A percentile compares a stretch with the other conserved stretches of the same genome.
Conservation (phyloP, 805 yeast species). For the Ogataea glucozyma region DNA sequence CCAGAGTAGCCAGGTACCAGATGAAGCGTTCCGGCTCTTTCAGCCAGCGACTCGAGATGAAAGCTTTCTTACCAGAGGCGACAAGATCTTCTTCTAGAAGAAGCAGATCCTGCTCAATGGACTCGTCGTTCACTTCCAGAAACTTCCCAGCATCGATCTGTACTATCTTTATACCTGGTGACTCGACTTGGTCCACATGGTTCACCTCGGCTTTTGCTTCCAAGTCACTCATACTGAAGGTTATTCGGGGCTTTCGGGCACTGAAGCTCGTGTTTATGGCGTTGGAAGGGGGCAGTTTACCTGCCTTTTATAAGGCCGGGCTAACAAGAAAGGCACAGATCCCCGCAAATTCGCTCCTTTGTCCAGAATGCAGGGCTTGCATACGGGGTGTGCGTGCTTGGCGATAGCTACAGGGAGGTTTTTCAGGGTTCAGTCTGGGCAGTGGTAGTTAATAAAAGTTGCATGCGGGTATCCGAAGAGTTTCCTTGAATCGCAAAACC, state of each 20-base stretch:
- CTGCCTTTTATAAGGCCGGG: too few relatives aligned
- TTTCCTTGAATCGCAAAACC: too few relatives aligned
- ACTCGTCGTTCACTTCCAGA: conserved; percentile 13
- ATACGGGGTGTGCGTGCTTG: too few relatives aligned
- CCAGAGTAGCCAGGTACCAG: conserved; percentile 16
- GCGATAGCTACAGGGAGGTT: too few relatives aligned
- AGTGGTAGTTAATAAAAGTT: too few relatives aligned
- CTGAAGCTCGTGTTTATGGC: too few relatives aligned
- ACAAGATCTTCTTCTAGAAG: conserved; percentile 9
- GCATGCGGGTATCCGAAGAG: too few relatives aligned
- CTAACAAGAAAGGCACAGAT: too few relatives aligned
- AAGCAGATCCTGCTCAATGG: conserved; percentile 9
- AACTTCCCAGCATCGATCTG: conserved; percentile 18
- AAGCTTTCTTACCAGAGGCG: conserved; percentile 11
- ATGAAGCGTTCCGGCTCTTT: conserved; percentile 14
- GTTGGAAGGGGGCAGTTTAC: too few relatives aligned
- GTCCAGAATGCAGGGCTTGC: too few relatives aligned
- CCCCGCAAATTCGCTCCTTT: too few relatives aligned
- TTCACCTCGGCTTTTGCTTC: conserved; percentile 9
- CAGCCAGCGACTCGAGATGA: conserved; percentile 15
- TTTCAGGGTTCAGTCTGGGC: too few relatives aligned
- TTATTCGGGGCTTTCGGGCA: neutral
- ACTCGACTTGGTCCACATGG: conserved; percentile 10
- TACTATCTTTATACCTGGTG: conserved; percentile 1
- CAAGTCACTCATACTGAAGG: conserved; percentile 4